These are phyloP conservation scores for Neurospora sp. DNA, from an alignment of 495 filamentous ascomycete species.

Conservation along the genomic window DNA sequence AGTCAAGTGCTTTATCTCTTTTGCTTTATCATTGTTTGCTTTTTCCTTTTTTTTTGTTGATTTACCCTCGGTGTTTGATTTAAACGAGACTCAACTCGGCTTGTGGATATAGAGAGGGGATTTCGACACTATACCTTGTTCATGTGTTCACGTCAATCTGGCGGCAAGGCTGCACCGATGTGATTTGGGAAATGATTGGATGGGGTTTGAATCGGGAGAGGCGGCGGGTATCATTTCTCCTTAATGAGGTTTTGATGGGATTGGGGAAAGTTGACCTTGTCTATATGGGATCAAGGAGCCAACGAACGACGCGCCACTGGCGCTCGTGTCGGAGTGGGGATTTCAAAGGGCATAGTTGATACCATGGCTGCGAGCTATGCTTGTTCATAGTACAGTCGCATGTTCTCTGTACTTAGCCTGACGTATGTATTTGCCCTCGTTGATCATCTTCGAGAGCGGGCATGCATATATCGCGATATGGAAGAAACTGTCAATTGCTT, in stretches of 20 bases:
- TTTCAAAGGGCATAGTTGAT: neutral
- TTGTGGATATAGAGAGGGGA: neutral
- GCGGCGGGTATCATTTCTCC: neutral
- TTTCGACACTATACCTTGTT: neutral
- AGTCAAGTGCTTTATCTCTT: neutral
- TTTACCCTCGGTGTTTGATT: neutral
- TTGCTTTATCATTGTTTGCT: neutral
- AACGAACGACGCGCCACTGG: neutral
- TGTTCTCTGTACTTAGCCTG: neutral
- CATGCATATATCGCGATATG: neutral
- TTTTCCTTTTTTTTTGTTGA: neutral
- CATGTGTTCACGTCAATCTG: neutral
- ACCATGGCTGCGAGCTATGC: neutral
- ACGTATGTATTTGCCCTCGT: neutral
- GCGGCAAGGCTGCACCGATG: neutral
- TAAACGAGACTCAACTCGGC: neutral
- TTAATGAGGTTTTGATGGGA: neutral
- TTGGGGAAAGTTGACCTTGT: neutral
- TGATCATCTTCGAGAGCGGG: neutral
- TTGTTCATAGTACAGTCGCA: neutral
- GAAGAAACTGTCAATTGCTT: neutral
- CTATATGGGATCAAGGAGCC: neutral
- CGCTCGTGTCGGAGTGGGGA: neutral
- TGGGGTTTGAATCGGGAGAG: neutral
- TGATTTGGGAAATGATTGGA: neutral